Percentiles rank a stretch among this genome's conserved stretches.
phyloP scores from a whole-genome alignment of 257 asterid genomes.

The Salvia hispanica region DNA sequence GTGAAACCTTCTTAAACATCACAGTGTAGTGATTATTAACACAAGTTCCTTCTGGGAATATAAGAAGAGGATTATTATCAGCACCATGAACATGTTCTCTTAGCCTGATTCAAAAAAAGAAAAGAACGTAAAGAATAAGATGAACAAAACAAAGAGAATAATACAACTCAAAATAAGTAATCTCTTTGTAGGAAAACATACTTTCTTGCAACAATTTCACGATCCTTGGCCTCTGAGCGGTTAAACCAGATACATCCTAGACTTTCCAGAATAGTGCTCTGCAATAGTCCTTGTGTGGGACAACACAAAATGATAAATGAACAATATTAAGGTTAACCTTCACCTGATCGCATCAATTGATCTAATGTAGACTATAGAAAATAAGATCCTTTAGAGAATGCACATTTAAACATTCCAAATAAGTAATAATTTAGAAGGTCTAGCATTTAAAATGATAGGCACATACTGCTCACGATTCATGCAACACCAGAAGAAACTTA shows the following conservation, averaged over 20 bases:
- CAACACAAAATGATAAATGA: slow-evolving; percentile 28
- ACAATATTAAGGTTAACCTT: slow-evolving; percentile 11
- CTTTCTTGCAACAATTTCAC: slow-evolving; percentile 92
- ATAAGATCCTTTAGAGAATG: slow-evolving; percentile 8
- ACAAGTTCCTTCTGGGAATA: slow-evolving; percentile 99
- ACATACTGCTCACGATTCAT: slow-evolving; percentile 1
- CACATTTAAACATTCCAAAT: neutral
- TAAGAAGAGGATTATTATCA: slow-evolving; percentile 95
- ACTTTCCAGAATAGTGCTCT: slow-evolving; percentile 94
- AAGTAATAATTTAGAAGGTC: slow-evolving; percentile 6
- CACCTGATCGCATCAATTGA: neutral
- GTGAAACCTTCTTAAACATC: slow-evolving; percentile 91
- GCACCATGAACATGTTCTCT: slow-evolving; percentile 87
- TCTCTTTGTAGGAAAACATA: slow-evolving; percentile 40
- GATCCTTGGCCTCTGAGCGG: slow-evolving; percentile 95
- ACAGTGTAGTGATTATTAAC: slow-evolving; percentile 95
- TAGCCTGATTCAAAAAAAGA: slow-evolving; percentile 53
- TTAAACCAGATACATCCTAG: slow-evolving; percentile 99
- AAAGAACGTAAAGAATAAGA: neutral
- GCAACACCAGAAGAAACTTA: slow-evolving; percentile 44
- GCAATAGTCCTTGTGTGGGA: slow-evolving; percentile 67
- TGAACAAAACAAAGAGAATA: slow-evolving; percentile 19
- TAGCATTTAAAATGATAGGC: neutral
- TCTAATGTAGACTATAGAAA: too few relatives aligned
- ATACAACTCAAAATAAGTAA: slow-evolving; percentile 20